These are phyloP conservation scores for Metarhizium robertsii DNA, from an alignment of 2,329 filamentous ascomycete genomes.

Conservation along the genomic window DNA sequence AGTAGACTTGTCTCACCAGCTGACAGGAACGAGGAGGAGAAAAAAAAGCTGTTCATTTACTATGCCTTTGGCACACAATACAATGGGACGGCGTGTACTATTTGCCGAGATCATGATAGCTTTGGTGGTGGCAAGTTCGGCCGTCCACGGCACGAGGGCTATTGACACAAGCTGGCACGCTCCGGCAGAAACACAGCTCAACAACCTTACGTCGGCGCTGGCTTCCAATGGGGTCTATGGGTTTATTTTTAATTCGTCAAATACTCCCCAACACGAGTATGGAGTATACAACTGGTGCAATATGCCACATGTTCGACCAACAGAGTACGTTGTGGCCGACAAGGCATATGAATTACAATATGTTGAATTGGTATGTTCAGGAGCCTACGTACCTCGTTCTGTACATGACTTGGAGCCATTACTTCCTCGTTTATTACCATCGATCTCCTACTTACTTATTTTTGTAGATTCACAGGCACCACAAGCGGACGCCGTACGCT, in stretches of 20 bases:
- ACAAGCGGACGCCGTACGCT: conserved; percentile 76
- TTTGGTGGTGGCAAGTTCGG: not conserved
- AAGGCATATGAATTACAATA: conserved; percentile 58
- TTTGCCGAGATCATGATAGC: not conserved
- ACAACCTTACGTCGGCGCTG: conserved; percentile 50
- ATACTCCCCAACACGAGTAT: conserved; percentile 45
- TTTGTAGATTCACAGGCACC: conserved; percentile 64
- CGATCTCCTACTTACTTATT: not conserved
- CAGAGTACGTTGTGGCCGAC: conserved; percentile 50
- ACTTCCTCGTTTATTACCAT: not conserved
- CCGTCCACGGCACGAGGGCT: conserved; percentile 6
- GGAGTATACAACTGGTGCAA: conserved; percentile 75
- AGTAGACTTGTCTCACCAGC: no score
- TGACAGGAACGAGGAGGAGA: no score
- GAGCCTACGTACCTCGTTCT: not conserved
- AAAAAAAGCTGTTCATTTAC: no score
- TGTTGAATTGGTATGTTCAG: conserved; percentile 56
- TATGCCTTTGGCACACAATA: not conserved
- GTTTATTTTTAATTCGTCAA: conserved; percentile 63
- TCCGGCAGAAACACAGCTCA: conserved; percentile 46
- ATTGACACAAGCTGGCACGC: conserved; percentile 46
- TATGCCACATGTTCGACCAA: conserved; percentile 70
- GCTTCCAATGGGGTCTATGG: conserved; percentile 56
- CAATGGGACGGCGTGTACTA: not conserved
- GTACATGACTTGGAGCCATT: not conserved